These are phyloP conservation scores for Paxillus ammoniavirescens DNA, from an alignment of 768 basidiomycete genomes.

Conservation along the genomic window DNA sequence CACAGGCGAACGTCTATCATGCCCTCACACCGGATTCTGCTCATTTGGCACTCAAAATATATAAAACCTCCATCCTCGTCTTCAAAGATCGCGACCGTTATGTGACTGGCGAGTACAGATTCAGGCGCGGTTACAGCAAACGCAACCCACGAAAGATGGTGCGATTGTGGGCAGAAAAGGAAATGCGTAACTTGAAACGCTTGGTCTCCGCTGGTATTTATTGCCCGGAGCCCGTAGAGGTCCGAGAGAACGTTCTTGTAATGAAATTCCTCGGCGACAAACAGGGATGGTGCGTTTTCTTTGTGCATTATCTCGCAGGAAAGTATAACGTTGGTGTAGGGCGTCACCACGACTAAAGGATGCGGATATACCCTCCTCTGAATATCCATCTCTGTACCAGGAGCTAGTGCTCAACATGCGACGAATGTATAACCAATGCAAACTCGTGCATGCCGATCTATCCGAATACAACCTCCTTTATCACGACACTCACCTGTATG, in stretches of 20 bases:
- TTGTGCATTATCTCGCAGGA: not conserved
- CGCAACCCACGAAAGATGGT: constrained; percentile 99
- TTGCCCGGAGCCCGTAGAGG: constrained; percentile 88
- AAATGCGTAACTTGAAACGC: constrained; percentile 92
- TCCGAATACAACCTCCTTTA: constrained; percentile 98
- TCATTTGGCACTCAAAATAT: constrained; percentile 94
- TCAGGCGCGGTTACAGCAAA: constrained; percentile 83
- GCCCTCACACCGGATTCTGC: constrained; percentile 53
- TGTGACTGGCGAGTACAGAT: constrained; percentile 94
- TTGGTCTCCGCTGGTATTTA: constrained; percentile 78
- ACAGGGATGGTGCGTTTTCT: constrained; percentile 69
- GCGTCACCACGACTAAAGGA: constrained; percentile 94
- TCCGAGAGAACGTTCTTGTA: constrained; percentile 93
- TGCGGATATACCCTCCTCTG: constrained; percentile 54
- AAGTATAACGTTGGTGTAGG: constrained; percentile 40
- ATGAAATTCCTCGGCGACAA: constrained; percentile 89
- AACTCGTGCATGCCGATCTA: constrained; percentile 95
- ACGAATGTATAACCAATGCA: constrained; percentile 85
- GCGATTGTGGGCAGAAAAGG: constrained; percentile 97
- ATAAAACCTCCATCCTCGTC: constrained; percentile 95
- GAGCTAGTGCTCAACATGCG: constrained; percentile 81
- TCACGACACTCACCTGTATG: constrained; percentile 75
- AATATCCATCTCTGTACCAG: constrained; percentile 62
- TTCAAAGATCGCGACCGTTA: constrained; percentile 99
- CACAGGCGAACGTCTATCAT: constrained; percentile 95